Conservation (phyloP, 164 flowering plant genomes). For the Hamamelis virginiana region DNA sequence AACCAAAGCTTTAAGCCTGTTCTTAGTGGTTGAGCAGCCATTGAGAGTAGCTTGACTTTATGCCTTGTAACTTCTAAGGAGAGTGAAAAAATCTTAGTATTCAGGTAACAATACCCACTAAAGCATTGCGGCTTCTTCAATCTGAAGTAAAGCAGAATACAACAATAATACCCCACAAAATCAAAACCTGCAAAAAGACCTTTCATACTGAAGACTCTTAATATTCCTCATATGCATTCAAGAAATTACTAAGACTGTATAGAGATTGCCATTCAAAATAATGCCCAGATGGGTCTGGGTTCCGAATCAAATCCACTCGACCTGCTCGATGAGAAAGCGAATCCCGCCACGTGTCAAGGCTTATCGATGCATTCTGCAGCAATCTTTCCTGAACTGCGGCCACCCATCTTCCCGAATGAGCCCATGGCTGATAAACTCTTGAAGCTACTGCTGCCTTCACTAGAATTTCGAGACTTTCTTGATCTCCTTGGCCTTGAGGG, state of each 20-base stretch:
- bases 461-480: conserved; percentile 24
- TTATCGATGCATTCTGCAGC: conserved; percentile 35
- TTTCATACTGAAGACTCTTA: too few species aligned
- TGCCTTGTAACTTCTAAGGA: not conserved
- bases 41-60: not conserved
- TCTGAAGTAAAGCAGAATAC: not conserved
- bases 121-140: not conserved
- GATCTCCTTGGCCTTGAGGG: conserved; percentile 31
- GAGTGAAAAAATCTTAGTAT: too few species aligned
- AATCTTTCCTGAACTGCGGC: conserved; percentile 31
- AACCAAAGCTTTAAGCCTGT: too few species aligned
- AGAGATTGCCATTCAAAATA: too few species aligned
- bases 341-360: conserved; percentile 8
- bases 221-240: not conserved
- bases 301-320: too few species aligned
- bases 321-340: too few species aligned
- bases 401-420: conserved; percentile 39
- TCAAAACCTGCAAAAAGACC: not conserved
- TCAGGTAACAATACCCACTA: not conserved
- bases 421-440: conserved; percentile 45
- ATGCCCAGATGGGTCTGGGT: too few species aligned
- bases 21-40: not conserved
- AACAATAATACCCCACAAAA: not conserved
- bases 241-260: too few species aligned
- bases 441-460: conserved; percentile 53